These are phyloP conservation scores for Vigna unguiculata DNA, from an alignment of 306 rosid species.

Conservation along the genomic window DNA sequence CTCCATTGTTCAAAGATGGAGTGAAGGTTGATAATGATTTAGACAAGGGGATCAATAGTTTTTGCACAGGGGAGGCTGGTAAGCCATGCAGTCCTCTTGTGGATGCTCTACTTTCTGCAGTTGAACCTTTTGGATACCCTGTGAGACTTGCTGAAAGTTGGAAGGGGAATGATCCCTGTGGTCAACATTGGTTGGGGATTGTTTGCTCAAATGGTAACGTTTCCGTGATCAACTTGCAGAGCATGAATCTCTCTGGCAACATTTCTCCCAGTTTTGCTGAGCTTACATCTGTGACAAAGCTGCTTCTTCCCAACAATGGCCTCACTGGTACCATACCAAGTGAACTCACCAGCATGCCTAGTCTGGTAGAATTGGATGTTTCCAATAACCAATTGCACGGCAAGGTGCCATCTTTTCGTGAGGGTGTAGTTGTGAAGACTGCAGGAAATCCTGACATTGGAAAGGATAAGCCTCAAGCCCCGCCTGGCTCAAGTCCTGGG, in stretches of 20 bases:
- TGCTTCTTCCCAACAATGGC: slow-evolving; percentile 60
- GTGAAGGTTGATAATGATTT: slow-evolving; percentile 54
- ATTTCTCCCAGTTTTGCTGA: slow-evolving; percentile 69
- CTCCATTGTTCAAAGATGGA: slow-evolving; percentile 53
- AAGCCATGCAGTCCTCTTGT: slow-evolving; percentile 63
- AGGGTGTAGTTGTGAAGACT: slow-evolving; percentile 49
- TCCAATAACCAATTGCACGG: slow-evolving; percentile 69
- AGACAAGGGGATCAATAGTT: slow-evolving; percentile 44
- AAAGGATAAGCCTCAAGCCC: slow-evolving; percentile 44
- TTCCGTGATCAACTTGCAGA: slow-evolving; percentile 52
- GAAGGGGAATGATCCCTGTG: slow-evolving; percentile 79
- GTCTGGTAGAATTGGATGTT: slow-evolving; percentile 60
- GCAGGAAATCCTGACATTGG: slow-evolving; percentile 73
- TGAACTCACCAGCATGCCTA: slow-evolving; percentile 59
- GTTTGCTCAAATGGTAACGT: slow-evolving; percentile 50
- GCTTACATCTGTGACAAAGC: slow-evolving; percentile 52
- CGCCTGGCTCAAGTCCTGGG: slow-evolving; percentile 40
- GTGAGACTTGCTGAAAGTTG: slow-evolving; percentile 59
- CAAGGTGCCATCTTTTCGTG: slow-evolving; percentile 57
- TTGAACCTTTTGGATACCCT: slow-evolving; percentile 68
- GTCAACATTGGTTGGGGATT: slow-evolving; percentile 59
- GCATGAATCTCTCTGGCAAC: slow-evolving; percentile 60
- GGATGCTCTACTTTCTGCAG: slow-evolving; percentile 56
- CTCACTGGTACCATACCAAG: slow-evolving; percentile 70
- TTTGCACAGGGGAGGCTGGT: slow-evolving; percentile 58